phyloP scores from a whole-genome alignment of 192 early-diverging fungal species.

The Entomortierella lignicola region DNA sequence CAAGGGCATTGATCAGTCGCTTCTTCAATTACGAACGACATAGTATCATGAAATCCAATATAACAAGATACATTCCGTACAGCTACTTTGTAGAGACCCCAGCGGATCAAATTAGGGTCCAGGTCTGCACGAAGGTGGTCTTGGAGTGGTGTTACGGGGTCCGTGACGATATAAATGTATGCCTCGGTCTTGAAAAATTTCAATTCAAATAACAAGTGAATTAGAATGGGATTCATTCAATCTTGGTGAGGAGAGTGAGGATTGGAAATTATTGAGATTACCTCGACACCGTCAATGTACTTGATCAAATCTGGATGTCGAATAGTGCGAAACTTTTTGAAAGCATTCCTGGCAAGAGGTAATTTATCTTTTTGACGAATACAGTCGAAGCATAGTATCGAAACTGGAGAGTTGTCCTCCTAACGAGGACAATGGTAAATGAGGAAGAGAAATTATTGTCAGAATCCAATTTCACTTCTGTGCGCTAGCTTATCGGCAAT shows the following conservation, averaged over 20 bases:
- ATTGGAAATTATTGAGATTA: conserved; percentile 23
- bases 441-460: not conserved
- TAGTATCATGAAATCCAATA: not conserved
- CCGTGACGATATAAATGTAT: conserved; percentile 90
- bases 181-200: conserved; percentile 63
- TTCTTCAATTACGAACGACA: not conserved
- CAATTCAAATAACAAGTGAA: too few species aligned
- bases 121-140: conserved; percentile 59
- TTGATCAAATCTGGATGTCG: conserved; percentile 89
- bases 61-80: too few species aligned
- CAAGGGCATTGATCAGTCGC: not conserved
- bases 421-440: conserved; percentile 20
- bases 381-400: conserved; percentile 89
- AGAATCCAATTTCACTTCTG: not conserved
- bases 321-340: conserved; percentile 87
- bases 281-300: conserved; percentile 91
- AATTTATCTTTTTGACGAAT: conserved; percentile 71
- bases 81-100: conserved; percentile 92
- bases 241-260: not conserved
- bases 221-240: too few species aligned
- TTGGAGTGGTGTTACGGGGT: conserved; percentile 79
- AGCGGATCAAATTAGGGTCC: conserved; percentile 74
- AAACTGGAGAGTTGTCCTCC: conserved; percentile 74
- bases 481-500: not conserved
- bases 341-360: conserved; percentile 89